Evolutionary conservation across 345 rosid species (phyloP).

Genomic region (Citrus hindsii): DNA sequence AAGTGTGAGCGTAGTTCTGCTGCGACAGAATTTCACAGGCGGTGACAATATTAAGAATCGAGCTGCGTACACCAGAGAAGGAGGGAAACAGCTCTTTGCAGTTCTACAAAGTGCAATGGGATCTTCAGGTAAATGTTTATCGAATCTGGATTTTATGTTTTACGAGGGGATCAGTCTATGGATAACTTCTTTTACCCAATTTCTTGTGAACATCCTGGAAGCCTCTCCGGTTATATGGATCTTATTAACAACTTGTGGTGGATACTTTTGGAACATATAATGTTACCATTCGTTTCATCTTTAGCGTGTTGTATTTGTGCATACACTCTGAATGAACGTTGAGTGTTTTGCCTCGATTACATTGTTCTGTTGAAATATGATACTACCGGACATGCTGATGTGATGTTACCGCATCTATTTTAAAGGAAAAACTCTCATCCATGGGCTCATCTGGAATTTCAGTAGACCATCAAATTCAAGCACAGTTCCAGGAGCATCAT

Average conservation of each 20-base stretch:
- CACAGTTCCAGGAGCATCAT: conserved; percentile 79
- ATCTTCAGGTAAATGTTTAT: conserved; percentile 68
- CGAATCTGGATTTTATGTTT: conserved; percentile 11
- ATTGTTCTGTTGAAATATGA: not conserved
- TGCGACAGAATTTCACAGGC: conserved; percentile 57
- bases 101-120: conserved; percentile 98
- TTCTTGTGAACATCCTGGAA: not conserved
- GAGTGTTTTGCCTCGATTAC: conserved; percentile 12
- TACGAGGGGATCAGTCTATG: not conserved
- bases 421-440: conserved; percentile 73
- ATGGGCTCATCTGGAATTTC: conserved; percentile 95
- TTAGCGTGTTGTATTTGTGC: not conserved
- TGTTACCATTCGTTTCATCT: not conserved
- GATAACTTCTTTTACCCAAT: not conserved
- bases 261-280: not conserved
- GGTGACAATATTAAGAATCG: conserved; percentile 62
- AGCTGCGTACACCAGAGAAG: conserved; percentile 84
- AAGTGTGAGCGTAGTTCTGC: conserved; percentile 11
- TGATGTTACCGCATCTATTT: conserved; percentile 71
- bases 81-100: conserved; percentile 94
- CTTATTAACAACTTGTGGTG: not conserved
- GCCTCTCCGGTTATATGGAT: not conserved
- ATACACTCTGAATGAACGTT: not conserved
- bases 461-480: conserved; percentile 98
- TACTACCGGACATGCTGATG: conserved; percentile 25